These are phyloP conservation scores for Kodamaea restingae DNA, from an alignment of 805 yeast species.

Conservation along the genomic window DNA sequence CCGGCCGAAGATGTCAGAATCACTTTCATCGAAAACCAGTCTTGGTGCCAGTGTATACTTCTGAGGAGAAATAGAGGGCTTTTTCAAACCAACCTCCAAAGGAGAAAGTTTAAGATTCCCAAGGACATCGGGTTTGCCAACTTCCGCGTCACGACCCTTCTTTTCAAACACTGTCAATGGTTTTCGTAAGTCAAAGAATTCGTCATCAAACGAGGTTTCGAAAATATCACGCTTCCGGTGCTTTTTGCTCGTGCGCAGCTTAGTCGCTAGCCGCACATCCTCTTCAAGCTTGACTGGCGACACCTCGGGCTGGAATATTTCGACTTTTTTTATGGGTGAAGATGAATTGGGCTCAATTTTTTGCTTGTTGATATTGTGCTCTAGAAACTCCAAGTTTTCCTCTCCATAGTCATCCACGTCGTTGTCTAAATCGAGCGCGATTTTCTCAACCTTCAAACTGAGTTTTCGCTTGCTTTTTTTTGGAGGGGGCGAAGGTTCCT, in stretches of 20 bases:
- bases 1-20: slow-evolving; percentile 1
- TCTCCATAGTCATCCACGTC: slow-evolving; percentile 36
- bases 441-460: slow-evolving; percentile 5
- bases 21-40: slow-evolving; percentile 3
- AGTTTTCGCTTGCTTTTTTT: slow-evolving; percentile 7
- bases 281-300: slow-evolving; percentile 12
- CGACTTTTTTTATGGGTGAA: neutral
- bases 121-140: neutral
- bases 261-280: neutral
- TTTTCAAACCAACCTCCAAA: no score
- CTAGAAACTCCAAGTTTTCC: slow-evolving; percentile 25
- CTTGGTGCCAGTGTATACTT: neutral
- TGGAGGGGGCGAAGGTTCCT: neutral
- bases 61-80: neutral
- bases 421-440: slow-evolving; percentile 9
- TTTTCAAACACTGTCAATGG: slow-evolving; percentile 1
- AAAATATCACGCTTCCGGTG: slow-evolving; percentile 8
- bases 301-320: slow-evolving; percentile 1
- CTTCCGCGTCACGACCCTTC: slow-evolving; percentile 4
- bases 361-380: slow-evolving; percentile 11
- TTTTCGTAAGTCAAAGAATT: slow-evolving; percentile 7
- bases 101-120: no score
- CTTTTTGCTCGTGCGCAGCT: neutral
- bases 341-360: slow-evolving; percentile 1
- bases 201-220: slow-evolving; percentile 15